phyloP scores from a whole-genome alignment of 139 green algal species.

The Picochlorum sp. region DNA sequence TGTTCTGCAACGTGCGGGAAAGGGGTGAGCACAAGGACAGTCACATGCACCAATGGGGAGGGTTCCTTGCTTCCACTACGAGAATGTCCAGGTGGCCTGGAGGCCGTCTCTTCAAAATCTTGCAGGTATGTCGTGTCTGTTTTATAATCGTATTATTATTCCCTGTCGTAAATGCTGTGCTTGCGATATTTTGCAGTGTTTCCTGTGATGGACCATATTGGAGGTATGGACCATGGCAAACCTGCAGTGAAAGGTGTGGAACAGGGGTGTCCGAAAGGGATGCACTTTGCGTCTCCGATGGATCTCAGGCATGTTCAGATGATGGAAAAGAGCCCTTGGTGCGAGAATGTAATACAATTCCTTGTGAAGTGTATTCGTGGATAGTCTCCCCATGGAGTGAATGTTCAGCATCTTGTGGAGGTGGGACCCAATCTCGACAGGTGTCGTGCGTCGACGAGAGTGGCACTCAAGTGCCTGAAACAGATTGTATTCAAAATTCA shows the following conservation, averaged over 20 bases:
- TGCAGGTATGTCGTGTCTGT: slow-evolving; percentile 16
- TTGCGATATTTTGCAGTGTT: background rate
- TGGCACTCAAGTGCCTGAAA: background rate
- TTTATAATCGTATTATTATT: background rate
- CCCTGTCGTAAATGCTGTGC: background rate
- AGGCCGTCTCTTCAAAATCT: background rate
- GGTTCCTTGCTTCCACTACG: slow-evolving; percentile 3
- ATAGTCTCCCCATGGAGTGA: slow-evolving; percentile 15
- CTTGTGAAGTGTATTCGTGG: slow-evolving; percentile 27
- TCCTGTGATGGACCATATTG: slow-evolving; percentile 15
- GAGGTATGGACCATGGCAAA: slow-evolving; percentile 23
- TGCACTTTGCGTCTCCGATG: slow-evolving; percentile 17
- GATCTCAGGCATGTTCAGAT: slow-evolving; percentile 3
- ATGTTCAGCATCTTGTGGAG: slow-evolving; percentile 29
- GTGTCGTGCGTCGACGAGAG: slow-evolving; percentile 21
- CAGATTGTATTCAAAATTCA: slow-evolving; percentile 5
- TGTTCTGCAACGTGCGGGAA: slow-evolving; percentile 26
- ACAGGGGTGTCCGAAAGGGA: slow-evolving; percentile 13
- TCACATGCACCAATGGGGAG: slow-evolving; percentile 6
- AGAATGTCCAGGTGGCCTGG: slow-evolving; percentile 10
- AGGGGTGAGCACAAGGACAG: slow-evolving; percentile 18
- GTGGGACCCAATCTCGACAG: slow-evolving; percentile 13
- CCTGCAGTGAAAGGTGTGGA: slow-evolving; percentile 30
- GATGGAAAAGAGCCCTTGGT: background rate
- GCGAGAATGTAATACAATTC: slow-evolving; percentile 24